Evolutionary conservation across 345 rosid genomes (phyloP).

Genomic region (Combretum micranthum): DNA sequence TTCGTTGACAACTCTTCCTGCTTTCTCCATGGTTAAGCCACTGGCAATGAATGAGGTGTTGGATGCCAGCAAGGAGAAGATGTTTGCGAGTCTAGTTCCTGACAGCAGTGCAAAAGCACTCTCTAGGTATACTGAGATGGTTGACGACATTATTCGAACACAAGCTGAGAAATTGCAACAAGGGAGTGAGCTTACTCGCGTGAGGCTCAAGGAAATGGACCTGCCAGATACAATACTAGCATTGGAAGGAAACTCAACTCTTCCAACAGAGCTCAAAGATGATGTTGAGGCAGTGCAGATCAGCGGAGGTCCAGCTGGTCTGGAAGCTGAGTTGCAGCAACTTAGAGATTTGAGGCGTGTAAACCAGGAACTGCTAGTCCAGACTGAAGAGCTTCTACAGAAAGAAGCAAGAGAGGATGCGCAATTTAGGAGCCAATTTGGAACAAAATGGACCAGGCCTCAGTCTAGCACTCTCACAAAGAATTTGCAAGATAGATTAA

Average conservation of each 20-base stretch:
- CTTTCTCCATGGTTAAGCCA: slow-evolving; percentile 91
- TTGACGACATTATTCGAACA: slow-evolving; percentile 82
- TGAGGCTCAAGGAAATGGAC: slow-evolving; percentile 97
- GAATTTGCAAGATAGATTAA: slow-evolving; percentile 89
- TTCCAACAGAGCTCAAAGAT: slow-evolving; percentile 75
- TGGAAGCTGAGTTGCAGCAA: slow-evolving; percentile 90
- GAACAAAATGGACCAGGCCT: slow-evolving; percentile 99
- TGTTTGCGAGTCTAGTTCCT: slow-evolving; percentile 91
- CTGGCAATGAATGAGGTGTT: slow-evolving; percentile 75
- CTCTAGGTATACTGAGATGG: slow-evolving; percentile 98
- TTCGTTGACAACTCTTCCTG: slow-evolving; percentile 71
- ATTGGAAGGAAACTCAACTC: slow-evolving; percentile 65
- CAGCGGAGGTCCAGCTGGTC: slow-evolving; percentile 88
- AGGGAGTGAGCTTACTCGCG: slow-evolving; percentile 89
- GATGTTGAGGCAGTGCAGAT: slow-evolving; percentile 96
- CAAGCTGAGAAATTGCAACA: slow-evolving; percentile 97
- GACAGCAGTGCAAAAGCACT: slow-evolving; percentile 96
- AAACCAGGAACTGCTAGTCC: slow-evolving; percentile 83
- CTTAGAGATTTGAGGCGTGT: slow-evolving; percentile 88
- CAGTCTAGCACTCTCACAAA: slow-evolving; percentile 94
- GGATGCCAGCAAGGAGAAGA: slow-evolving; percentile 96
- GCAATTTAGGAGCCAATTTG: slow-evolving; percentile 94
- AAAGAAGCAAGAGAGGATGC: slow-evolving; percentile 93
- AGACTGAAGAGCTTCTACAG: slow-evolving; percentile 93
- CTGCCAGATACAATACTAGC: slow-evolving; percentile 95